Percentiles rank a stretch among this genome's conserved stretches.
phyloP scores from a whole-genome alignment of 2,329 filamentous ascomycete genomes.

The Graphilbum sp. region DNA sequence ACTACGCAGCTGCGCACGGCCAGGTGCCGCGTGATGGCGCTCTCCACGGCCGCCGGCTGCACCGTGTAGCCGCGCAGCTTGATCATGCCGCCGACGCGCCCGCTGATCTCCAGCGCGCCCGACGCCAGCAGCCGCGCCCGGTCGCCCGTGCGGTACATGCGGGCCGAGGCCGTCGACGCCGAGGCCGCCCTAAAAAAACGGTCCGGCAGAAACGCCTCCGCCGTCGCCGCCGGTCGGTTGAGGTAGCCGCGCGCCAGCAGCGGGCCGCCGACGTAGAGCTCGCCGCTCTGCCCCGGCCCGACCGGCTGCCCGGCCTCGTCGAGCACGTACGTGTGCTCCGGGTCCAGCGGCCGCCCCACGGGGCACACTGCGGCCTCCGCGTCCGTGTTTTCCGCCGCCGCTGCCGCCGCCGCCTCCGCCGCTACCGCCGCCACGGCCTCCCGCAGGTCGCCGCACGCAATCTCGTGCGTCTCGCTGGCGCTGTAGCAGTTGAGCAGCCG shows the following conservation, averaged over 20 bases:
- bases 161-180: constrained; percentile 32
- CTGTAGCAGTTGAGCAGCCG: constrained; percentile 68
- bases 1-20: constrained; percentile 59
- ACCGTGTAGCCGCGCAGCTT: constrained; percentile 67
- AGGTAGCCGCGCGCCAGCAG: constrained; percentile 63
- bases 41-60: constrained; percentile 61
- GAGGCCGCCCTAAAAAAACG: constrained; percentile 37
- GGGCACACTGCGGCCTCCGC: constrained; percentile 40
- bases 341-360: constrained; percentile 54
- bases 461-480: constrained; percentile 68
- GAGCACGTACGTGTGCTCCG: constrained; percentile 54
- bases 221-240: constrained; percentile 63
- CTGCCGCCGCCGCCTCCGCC: constrained; percentile 18
- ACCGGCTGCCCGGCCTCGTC: constrained; percentile 52
- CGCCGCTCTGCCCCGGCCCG: constrained; percentile 44
- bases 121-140: constrained; percentile 49
- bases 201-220: constrained; percentile 52
- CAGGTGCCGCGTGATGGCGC: constrained; percentile 50
- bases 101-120: constrained; percentile 58
- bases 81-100: constrained; percentile 64
- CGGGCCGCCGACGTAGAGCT: constrained; percentile 60
- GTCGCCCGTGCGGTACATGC: constrained; percentile 64
- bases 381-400: too few species aligned
- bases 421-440: constrained; percentile 35
- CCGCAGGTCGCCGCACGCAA: constrained; percentile 59